These are phyloP conservation scores for Pythium rhizo-oryzae DNA, from an alignment of 352 stramenopile genomes.

Conservation along the genomic window DNA sequence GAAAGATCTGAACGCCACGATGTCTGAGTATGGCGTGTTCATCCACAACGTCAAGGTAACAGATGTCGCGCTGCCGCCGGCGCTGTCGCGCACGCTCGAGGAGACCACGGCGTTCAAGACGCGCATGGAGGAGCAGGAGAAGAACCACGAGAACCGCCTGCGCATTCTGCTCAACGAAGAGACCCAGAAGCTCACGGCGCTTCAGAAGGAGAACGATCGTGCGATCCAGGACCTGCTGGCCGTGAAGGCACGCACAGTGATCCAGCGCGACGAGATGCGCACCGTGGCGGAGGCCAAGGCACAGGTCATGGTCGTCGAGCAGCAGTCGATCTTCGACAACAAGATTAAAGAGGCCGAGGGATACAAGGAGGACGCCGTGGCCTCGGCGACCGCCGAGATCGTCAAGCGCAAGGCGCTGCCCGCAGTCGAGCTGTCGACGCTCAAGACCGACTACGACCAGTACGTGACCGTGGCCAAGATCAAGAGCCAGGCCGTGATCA, in stretches of 20 bases:
- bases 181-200: conserved; percentile 77
- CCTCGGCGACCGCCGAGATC: conserved; percentile 51
- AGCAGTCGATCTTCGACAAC: conserved; percentile 59
- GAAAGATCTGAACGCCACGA: conserved; percentile 73
- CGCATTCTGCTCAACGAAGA: conserved; percentile 85
- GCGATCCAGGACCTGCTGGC: conserved; percentile 74
- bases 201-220: conserved; percentile 83
- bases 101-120: conserved; percentile 88
- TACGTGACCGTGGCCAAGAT: conserved; percentile 69
- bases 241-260: conserved; percentile 63
- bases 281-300: conserved; percentile 76
- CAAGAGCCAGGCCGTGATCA: conserved; percentile 61
- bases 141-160: conserved; percentile 89
- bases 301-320: conserved; percentile 73
- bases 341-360: conserved; percentile 75
- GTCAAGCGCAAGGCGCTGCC: conserved; percentile 65
- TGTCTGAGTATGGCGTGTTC: conserved; percentile 71
- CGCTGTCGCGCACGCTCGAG: conserved; percentile 72
- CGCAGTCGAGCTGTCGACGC: conserved; percentile 53
- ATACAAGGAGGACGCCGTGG: conserved; percentile 68
- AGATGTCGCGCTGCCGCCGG: conserved; percentile 69
- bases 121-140: conserved; percentile 88
- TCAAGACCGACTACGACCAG: conserved; percentile 68
- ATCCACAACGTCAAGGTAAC: conserved; percentile 91
- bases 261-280: conserved; percentile 79